Evolutionary conservation across 2,329 filamentous ascomycete species (phyloP).

Genomic region (Magnaporthales sp.): DNA sequence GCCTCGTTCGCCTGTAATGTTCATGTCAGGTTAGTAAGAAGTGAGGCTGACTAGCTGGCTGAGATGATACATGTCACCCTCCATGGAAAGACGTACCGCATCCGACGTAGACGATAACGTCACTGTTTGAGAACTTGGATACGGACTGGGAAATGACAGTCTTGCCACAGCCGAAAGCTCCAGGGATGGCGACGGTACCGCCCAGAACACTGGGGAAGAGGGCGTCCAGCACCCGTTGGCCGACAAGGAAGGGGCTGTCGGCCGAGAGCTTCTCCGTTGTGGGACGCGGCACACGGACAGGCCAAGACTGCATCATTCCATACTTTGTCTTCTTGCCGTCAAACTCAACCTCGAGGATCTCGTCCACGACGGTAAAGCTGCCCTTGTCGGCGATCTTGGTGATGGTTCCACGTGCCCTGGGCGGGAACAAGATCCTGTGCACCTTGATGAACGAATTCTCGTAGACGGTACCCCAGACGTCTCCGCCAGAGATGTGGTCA

Average conservation of each 20-base stretch:
- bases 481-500: conserved; percentile 93
- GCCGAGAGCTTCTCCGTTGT: conserved; percentile 87
- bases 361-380: conserved; percentile 87
- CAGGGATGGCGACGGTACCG: conserved; percentile 95
- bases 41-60: background rate
- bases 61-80: background rate
- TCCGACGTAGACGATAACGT: conserved; percentile 97
- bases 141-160: conserved; percentile 98
- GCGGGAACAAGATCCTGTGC: conserved; percentile 88
- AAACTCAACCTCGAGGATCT: conserved; percentile 93
- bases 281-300: conserved; percentile 89
- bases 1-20: conserved; percentile 61
- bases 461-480: conserved; percentile 89
- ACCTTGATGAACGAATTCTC: conserved; percentile 93
- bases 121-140: conserved; percentile 99
- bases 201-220: conserved; percentile 95
- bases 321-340: conserved; percentile 91
- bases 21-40: background rate
- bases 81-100: conserved; percentile 24
- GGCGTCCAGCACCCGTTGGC: conserved; percentile 91
- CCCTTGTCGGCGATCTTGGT: conserved; percentile 85
- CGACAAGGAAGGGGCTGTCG: conserved; percentile 87
- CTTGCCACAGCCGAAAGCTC: conserved; percentile 98
- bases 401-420: conserved; percentile 83
- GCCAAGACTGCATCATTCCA: conserved; percentile 99